Evolutionary conservation across 441 rosid genomes (phyloP).

Genomic region (Jatropha multifida): DNA sequence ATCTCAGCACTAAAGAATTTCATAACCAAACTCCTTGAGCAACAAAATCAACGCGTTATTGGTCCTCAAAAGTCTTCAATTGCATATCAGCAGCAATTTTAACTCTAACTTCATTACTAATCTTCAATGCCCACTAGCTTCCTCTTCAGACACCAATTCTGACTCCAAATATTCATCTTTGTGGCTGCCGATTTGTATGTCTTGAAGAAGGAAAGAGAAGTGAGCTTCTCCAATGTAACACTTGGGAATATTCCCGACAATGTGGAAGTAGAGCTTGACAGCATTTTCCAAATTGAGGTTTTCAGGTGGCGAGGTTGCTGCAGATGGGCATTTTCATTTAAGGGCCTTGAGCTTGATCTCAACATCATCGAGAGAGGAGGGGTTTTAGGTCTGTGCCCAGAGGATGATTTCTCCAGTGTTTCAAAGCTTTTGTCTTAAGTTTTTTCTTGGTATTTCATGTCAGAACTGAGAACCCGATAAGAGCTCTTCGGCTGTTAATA

Average conservation of each 20-base stretch:
- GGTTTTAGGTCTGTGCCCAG: conserved; percentile 36
- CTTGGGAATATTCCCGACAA: conserved; percentile 81
- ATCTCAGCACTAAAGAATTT: conserved; percentile 64
- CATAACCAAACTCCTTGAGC: conserved; percentile 84
- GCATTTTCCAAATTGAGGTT: conserved; percentile 47
- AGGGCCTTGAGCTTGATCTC: conserved; percentile 73
- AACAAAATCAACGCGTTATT: conserved; percentile 90
- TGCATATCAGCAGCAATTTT: conserved; percentile 72
- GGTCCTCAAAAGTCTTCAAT: conserved; percentile 63
- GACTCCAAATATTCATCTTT: conserved; percentile 43
- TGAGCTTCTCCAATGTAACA: conserved; percentile 67
- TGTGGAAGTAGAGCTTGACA: conserved; percentile 71
- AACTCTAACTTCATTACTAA: conserved; percentile 58
- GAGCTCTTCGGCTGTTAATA: conserved; percentile 74
- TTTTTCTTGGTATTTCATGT: conserved; percentile 45
- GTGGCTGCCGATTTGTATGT: conserved; percentile 31
- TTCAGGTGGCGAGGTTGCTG: conserved; percentile 17
- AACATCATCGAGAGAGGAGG: conserved; percentile 77
- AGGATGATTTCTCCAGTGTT: conserved; percentile 49
- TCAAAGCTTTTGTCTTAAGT: conserved; percentile 48
- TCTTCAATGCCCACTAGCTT: conserved; percentile 75
- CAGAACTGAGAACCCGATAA: conserved; percentile 53
- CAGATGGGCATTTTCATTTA: conserved; percentile 72
- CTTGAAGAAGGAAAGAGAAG: conserved; percentile 59
- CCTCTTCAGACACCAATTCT: conserved; percentile 41